Base-by-base conservation (phyloP, 2,329 filamentous ascomycete genomes). In the Cladosporium sphaerospermum region DNA sequence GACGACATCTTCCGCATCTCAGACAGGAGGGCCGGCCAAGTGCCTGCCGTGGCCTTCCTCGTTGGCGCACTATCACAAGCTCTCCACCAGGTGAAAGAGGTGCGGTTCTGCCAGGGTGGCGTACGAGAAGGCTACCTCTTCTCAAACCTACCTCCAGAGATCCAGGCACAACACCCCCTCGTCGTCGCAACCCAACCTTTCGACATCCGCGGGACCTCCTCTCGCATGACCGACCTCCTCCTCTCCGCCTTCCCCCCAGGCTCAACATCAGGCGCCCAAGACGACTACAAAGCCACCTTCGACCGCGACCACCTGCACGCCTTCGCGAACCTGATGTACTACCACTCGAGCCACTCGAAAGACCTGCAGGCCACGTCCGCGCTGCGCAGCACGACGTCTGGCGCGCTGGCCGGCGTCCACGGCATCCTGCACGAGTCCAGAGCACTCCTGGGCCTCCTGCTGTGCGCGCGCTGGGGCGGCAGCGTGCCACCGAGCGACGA, bases 61-160 rank as follows among this genome's bases (percentile, higher is more conserved):
- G 82, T 96, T n/a, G 81, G 85, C 32, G 84, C 87, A 14, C 79
- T 96, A 13, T 75, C 85, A 32, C 74, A 80, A 39, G 80, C 83
- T 1, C 77, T 95, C 2, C 87, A 87, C 3, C 77, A 77, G 41
- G 85, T 95, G 59, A 81, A 82, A 41, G 78, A 80, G 19, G 87
- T 91, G 2, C 85, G 85, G 1, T 96, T 96, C 70, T 95, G 89
- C 65, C 85, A 89, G 61, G 89, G 91, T 16, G 91, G 90, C 7
- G 91, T 96, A 56, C 78, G 90, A 39, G 90, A 96, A 69, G 91
- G 91, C 0, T 84, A 84, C 41, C 73, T 96, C 37, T 89, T 89
- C 71, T 82, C 87, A 69, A 83, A 78, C 56, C 77, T 96, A 9
- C 75, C 82, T 0, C 60, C 69, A 0, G 66, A 75, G 0, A 69